Conservation (phyloP, 2,329 filamentous ascomycete genomes). For the Fusarium sp. region DNA sequence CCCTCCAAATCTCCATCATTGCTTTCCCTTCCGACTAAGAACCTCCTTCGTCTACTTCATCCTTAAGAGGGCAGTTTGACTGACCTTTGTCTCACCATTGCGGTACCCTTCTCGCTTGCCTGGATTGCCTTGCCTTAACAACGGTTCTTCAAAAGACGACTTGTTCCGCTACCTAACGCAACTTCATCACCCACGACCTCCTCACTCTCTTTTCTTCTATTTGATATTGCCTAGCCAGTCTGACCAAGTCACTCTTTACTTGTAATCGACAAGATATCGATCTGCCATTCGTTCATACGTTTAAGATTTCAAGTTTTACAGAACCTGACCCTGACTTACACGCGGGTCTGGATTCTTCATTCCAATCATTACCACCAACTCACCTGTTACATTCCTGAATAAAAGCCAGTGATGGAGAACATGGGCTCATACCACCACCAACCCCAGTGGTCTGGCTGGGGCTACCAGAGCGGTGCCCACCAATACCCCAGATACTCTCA, state of each 20-base stretch:
- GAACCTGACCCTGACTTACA: slow-evolving; percentile 11
- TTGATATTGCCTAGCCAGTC: slow-evolving; percentile 22
- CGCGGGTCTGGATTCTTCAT: slow-evolving; percentile 26
- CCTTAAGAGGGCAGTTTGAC: slow-evolving; percentile 46
- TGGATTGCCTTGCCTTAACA: slow-evolving; percentile 30
- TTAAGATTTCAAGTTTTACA: not conserved
- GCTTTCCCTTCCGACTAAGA: slow-evolving; percentile 42
- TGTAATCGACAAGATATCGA: slow-evolving; percentile 14
- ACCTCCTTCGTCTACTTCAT: slow-evolving; percentile 49
- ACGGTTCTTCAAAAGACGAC: slow-evolving; percentile 44
- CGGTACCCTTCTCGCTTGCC: slow-evolving; percentile 47
- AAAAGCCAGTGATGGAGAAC: slow-evolving; percentile 36
- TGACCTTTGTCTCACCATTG: slow-evolving; percentile 48
- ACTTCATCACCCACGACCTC: slow-evolving; percentile 27
- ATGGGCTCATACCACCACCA: slow-evolving; percentile 51
- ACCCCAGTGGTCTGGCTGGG: slow-evolving; percentile 50
- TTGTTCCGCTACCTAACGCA: slow-evolving; percentile 29
- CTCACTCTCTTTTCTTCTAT: slow-evolving; percentile 34
- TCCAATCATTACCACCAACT: slow-evolving; percentile 29
- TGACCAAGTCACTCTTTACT: slow-evolving; percentile 39
- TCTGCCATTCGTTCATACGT: slow-evolving; percentile 24
- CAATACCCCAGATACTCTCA: slow-evolving; percentile 48
- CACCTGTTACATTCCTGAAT: slow-evolving; percentile 22
- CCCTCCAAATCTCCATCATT: slow-evolving; percentile 43
- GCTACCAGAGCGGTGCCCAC: slow-evolving; percentile 44